A percentile compares a stretch with the other conserved stretches of the same genome.
Conservation (phyloP, 176 grass and related monocot species). For the Zea luxurians region DNA sequence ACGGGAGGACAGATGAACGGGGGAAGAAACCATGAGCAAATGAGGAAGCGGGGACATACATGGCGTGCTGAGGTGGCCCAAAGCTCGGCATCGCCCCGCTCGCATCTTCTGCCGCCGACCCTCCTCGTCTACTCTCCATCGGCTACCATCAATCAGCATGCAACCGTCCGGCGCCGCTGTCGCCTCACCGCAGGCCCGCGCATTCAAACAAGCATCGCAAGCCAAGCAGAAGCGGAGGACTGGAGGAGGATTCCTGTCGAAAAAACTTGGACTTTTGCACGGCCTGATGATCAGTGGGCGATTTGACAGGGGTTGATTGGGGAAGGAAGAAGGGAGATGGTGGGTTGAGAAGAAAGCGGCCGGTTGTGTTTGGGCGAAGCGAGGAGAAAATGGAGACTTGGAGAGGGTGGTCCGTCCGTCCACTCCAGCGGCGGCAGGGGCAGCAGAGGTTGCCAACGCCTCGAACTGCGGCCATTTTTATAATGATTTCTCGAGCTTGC, state of each 20-base stretch:
- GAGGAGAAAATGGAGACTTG: constrained; percentile 32
- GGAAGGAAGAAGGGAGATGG: neutral
- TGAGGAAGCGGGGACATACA: constrained; percentile 42
- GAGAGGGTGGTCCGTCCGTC: constrained; percentile 20
- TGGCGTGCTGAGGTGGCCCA: constrained; percentile 48
- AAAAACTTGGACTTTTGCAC: constrained; percentile 25
- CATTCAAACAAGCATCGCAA: constrained; percentile 13
- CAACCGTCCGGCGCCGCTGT: constrained; percentile 1
- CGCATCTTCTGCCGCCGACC: constrained; percentile 35
- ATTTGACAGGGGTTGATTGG: constrained; percentile 32
- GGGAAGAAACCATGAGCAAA: neutral
- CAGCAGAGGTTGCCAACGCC: constrained; percentile 44
- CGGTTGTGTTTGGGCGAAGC: constrained; percentile 33
- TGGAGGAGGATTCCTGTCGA: neutral
- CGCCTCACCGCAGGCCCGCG: constrained; percentile 12
- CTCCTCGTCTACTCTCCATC: constrained; percentile 61
- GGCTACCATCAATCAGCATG: constrained; percentile 38
- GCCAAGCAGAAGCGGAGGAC: neutral
- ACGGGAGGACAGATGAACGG: constrained; percentile 12
- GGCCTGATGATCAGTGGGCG: constrained; percentile 33
- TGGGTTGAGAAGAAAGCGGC: constrained; percentile 28
- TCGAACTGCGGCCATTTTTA: constrained; percentile 62
- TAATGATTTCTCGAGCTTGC: constrained; percentile 40
- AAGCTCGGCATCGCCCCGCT: constrained; percentile 54
- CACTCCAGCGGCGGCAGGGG: constrained; percentile 33